Percentiles rank a stretch among this genome's conserved stretches.
phyloP scores from a whole-genome alignment of 352 stramenopile species.

The Pseudoperonospora humuli region DNA sequence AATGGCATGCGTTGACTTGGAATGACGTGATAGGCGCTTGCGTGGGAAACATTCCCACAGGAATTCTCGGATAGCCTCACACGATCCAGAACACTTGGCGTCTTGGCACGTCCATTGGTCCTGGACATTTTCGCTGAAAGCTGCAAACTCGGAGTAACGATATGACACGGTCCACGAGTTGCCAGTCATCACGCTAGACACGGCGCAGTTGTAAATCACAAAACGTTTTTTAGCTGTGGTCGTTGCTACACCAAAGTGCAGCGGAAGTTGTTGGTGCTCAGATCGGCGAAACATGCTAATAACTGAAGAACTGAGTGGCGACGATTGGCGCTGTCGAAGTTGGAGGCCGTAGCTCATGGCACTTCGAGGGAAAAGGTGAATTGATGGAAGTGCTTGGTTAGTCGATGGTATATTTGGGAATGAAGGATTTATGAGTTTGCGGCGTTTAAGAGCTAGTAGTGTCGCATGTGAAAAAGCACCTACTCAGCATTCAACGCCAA shows the following conservation, averaged over 20 bases:
- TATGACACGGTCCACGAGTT: slow-evolving; percentile 48
- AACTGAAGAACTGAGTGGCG: too few relatives aligned
- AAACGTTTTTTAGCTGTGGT: slow-evolving; percentile 28
- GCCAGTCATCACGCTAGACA: slow-evolving; percentile 38
- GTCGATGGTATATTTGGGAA: too few relatives aligned
- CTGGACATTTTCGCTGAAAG: slow-evolving; percentile 40
- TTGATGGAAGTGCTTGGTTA: too few relatives aligned
- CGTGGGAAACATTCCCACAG: slow-evolving; percentile 49
- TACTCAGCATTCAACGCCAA: too few relatives aligned
- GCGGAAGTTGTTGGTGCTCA: too few relatives aligned
- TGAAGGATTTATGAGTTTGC: too few relatives aligned
- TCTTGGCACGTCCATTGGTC: slow-evolving; percentile 47
- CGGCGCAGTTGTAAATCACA: slow-evolving; percentile 42
- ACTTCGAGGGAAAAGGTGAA: too few relatives aligned
- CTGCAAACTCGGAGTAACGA: slow-evolving; percentile 56
- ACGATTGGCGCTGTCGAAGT: too few relatives aligned
- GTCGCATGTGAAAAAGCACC: too few relatives aligned
- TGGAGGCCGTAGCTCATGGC: too few relatives aligned
- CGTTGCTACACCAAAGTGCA: slow-evolving; percentile 36
- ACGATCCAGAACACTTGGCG: slow-evolving; percentile 52
- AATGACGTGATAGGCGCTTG: slow-evolving; percentile 38
- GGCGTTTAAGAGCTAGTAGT: too few relatives aligned
- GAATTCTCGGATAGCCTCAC: slow-evolving; percentile 61
- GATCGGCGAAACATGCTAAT: too few relatives aligned
- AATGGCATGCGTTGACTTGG: slow-evolving; percentile 25